phyloP scores from a whole-genome alignment of 2,329 filamentous ascomycete genomes.

The Fusarium transvaalense region DNA sequence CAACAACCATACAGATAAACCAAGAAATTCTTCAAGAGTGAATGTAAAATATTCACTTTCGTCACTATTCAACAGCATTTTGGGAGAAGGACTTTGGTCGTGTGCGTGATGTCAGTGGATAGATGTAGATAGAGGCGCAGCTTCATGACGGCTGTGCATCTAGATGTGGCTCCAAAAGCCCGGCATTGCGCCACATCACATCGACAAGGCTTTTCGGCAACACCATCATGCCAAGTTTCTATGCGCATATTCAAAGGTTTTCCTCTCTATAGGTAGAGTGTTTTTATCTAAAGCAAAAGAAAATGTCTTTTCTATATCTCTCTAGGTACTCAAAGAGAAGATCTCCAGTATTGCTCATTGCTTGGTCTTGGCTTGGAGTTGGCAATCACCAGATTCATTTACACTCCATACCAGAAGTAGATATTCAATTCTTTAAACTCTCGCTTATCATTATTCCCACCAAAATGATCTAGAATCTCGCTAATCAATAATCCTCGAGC shows the following conservation, averaged over 20 bases:
- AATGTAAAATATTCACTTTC: not conserved
- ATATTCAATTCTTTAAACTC: not conserved
- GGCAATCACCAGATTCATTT: not conserved
- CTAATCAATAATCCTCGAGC: not conserved
- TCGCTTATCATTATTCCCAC: not conserved
- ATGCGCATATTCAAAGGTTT: not conserved
- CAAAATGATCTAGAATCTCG: not conserved
- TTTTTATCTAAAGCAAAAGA: too few species aligned
- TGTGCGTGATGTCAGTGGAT: constrained; percentile 22
- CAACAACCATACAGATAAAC: not conserved
- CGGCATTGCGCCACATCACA: constrained; percentile 25
- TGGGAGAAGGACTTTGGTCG: constrained; percentile 1
- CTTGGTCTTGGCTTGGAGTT: not conserved
- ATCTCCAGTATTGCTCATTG: not conserved
- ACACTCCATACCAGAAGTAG: not conserved
- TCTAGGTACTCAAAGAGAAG: too few species aligned
- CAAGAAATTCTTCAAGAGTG: accelerated
- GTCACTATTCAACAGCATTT: not conserved
- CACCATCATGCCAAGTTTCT: constrained; percentile 21
- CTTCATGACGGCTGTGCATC: constrained; percentile 25
- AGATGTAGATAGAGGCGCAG: constrained; percentile 35
- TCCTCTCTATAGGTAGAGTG: not conserved
- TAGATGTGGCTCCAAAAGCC: constrained; percentile 17
- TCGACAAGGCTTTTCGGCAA: constrained; percentile 31
- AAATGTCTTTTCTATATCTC: too few species aligned